Base-by-base conservation (phyloP, 768 basidiomycete genomes). In the Suillus subaureus region DNA sequence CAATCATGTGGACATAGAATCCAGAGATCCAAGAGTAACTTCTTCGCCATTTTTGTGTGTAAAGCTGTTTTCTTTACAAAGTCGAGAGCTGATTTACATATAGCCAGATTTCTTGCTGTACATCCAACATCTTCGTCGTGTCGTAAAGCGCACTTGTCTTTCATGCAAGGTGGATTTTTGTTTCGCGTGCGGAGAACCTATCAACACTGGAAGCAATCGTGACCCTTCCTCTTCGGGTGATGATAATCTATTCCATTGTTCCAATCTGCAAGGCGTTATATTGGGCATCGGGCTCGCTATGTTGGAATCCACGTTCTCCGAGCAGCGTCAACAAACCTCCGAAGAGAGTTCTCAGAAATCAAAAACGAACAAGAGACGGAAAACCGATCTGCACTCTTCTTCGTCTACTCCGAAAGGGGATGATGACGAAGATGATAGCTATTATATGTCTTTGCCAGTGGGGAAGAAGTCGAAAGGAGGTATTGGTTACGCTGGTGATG, bases 221-320 rank as follows among this genome's bases (percentile, higher is more conserved):
- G 76, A 77, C 72, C 81, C 74, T 79, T 77, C 79, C 42, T 74
- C 81, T 42, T 75, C 80, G 11, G 77, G 79, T 35, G 85, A 87
- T 54, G 84, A 86, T 63, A 83, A 84, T 15, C 78, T 97, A 65
- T 93, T 96, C 73, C 96, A 97, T 78, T 97, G 96, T 76, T 85
- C 93, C 7, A 92, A 93, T 72, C 75, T 97, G 42, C 92, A 97
- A 78, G 96, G 96, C 45, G 87, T 93, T 16, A 89, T 97, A 68
- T 81, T 98, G 6, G 96, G 96, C n/a, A 84, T 97, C 45, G 96
- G 96, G 11, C 84, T 97, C 52, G 87, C 87, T 42, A 94, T 94
- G 87, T 83, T 97, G 51, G 94, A 97, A 75, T 82, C 87, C 62
- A 77, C 84, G 42, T 96, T 90, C 72, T 75, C 82, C 42, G 87